Base-by-base conservation (phyloP, 129 eudicot species). In the Helianthus tuberosus region DNA sequence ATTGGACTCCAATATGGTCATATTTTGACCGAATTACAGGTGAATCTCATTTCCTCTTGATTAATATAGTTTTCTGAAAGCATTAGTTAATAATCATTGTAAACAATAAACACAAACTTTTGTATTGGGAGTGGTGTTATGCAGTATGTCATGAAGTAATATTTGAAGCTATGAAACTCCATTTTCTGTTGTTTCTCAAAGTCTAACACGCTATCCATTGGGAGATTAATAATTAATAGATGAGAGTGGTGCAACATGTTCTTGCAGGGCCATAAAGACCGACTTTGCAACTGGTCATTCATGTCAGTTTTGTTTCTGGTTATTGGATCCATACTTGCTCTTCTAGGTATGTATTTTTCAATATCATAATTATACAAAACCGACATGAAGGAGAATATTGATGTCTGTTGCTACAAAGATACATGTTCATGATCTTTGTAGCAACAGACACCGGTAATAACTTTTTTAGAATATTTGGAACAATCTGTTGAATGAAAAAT, bases 1-100 rank as follows among this genome's bases (percentile, higher is more conserved):
- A 81, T 87, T 79, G 93, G 96, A 66, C 96, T 90, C 60, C 91
- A 87, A 73, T 90, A 85, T 65, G 93, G 93, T 39, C 96, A 90
- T 63, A 62, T 85, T 76, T 82, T 90, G 69, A 82, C 79, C 11
- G 84, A 87, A 69, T 73, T 79, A 17, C 87, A 87, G 91, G 96
- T 90, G 49, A 80, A 74, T 23, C 5, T 66, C 66, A 27, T 68
- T 14, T 58, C 36, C 16, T 53, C 23, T 27, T 52, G 8, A 29
- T 50, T n/a, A 17, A n/a, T 69, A 60, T 50, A 64, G 47, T 41
- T 65, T 52, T 75, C 32, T 39, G 10, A 75, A 66, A 15, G 17
- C 41, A 75, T 23, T 13, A 6, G 57, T 32, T 76, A 16, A 32
- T 57, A 72, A 10, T 55, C 43, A 65, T 52, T 29, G 23, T 62